Evolutionary conservation across 805 yeast species (phyloP).

Genomic region (Lachancea quebecensis): DNA sequence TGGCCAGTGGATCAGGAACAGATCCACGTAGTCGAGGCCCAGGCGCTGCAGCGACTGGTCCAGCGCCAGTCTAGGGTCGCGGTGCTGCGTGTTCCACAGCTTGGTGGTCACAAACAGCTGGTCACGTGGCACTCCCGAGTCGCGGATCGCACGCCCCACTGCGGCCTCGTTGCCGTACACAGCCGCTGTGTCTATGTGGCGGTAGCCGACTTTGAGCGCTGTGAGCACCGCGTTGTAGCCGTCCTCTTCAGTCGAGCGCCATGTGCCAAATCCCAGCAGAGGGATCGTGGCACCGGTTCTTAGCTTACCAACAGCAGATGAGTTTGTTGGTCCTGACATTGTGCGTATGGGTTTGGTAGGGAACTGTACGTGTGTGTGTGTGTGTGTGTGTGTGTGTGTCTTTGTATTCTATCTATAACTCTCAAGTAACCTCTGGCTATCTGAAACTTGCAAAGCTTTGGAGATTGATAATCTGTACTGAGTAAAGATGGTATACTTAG

Average conservation of each 20-base stretch:
- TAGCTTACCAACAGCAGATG: slow-evolving; percentile 32
- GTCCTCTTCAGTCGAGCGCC: slow-evolving; percentile 52
- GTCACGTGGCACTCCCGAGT: slow-evolving; percentile 55
- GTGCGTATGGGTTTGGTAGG: too few relatives aligned
- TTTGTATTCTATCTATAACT: too few relatives aligned
- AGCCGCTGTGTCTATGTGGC: slow-evolving; percentile 75
- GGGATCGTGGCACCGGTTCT: slow-evolving; percentile 65
- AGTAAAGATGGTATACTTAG: too few relatives aligned
- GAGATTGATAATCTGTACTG: too few relatives aligned
- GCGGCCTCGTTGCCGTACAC: slow-evolving; percentile 60
- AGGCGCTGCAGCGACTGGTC: slow-evolving; percentile 54
- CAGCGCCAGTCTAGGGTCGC: slow-evolving; percentile 45
- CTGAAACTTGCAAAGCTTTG: too few relatives aligned
- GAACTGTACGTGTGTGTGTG: too few relatives aligned
- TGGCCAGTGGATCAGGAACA: slow-evolving; percentile 83
- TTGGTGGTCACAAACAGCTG: slow-evolving; percentile 69
- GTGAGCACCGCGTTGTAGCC: slow-evolving; percentile 50
- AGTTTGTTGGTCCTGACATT: slow-evolving; percentile 7
- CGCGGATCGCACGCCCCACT: slow-evolving; percentile 52
- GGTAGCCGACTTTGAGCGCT: slow-evolving; percentile 61
- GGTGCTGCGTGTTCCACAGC: slow-evolving; percentile 50
- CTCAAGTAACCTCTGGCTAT: too few relatives aligned
- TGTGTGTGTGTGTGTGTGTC: too few relatives aligned
- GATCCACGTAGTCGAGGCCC: slow-evolving; percentile 69
- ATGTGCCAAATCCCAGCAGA: slow-evolving; percentile 67